Evolutionary conservation across 345 rosid species (phyloP).

Genomic region (Odontarrhena argentea): DNA sequence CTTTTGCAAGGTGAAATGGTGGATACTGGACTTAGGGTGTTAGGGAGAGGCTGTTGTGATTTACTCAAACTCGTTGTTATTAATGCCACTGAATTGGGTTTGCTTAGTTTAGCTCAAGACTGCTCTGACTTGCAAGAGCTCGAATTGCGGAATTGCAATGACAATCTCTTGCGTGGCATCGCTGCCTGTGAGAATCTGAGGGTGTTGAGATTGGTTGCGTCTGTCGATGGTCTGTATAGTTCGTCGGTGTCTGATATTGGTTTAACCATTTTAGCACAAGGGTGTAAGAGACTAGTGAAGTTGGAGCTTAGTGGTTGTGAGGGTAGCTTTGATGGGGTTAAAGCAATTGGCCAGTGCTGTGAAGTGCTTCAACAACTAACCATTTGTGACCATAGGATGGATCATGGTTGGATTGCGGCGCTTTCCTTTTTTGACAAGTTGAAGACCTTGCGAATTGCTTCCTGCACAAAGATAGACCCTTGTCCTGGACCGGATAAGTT

Average conservation of each 20-base stretch:
- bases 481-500: constrained; percentile 70
- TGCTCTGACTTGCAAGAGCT: constrained; percentile 73
- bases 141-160: constrained; percentile 74
- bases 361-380: constrained; percentile 80
- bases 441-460: constrained; percentile 69
- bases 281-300: constrained; percentile 82
- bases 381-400: constrained; percentile 81
- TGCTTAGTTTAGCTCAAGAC: constrained; percentile 60
- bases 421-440: constrained; percentile 70
- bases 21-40: constrained; percentile 59
- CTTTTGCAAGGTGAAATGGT: constrained; percentile 55
- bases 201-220: constrained; percentile 66
- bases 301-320: constrained; percentile 91
- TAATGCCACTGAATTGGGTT: constrained; percentile 74
- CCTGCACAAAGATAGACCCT: constrained; percentile 66
- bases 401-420: constrained; percentile 92
- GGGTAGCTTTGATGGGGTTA: constrained; percentile 93
- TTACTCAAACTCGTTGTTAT: constrained; percentile 64
- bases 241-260: constrained; percentile 86
- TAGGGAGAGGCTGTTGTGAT: constrained; percentile 69
- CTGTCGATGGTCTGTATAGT: constrained; percentile 63
- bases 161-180: constrained; percentile 72
- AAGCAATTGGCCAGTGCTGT: constrained; percentile 96
- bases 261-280: constrained; percentile 89
- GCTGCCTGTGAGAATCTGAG: constrained; percentile 80